phyloP scores from a whole-genome alignment of 805 yeast genomes.

The Wickerhamiella parazyma region DNA sequence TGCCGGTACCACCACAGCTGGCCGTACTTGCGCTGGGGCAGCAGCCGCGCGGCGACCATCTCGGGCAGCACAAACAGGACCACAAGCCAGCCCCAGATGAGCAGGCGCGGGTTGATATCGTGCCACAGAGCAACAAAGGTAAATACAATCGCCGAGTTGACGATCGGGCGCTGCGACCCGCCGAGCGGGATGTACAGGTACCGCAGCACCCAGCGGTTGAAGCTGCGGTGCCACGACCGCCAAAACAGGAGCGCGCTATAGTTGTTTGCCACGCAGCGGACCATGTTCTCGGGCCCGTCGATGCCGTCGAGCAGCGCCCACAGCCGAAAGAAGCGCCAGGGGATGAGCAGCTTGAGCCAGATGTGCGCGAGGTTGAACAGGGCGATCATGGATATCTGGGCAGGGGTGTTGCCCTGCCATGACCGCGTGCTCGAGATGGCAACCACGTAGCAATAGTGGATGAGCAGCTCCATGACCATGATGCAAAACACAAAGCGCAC shows the following conservation, averaged over 20 bases:
- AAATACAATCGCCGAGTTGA: slow-evolving; percentile 74
- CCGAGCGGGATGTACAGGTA: slow-evolving; percentile 89
- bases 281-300: slow-evolving; percentile 97
- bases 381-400: slow-evolving; percentile 90
- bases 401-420: slow-evolving; percentile 81
- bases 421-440: slow-evolving; percentile 84
- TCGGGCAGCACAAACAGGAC: slow-evolving; percentile 85
- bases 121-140: slow-evolving; percentile 98
- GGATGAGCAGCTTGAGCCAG: slow-evolving; percentile 84
- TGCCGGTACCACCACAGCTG: slow-evolving; percentile 60
- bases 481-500: slow-evolving; percentile 58
- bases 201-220: slow-evolving; percentile 76
- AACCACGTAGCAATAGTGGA: slow-evolving; percentile 84
- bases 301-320: slow-evolving; percentile 90
- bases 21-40: slow-evolving; percentile 29
- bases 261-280: slow-evolving; percentile 88
- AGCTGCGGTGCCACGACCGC: slow-evolving; percentile 98
- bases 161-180: slow-evolving; percentile 55
- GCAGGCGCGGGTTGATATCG: slow-evolving; percentile 73
- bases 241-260: slow-evolving; percentile 90
- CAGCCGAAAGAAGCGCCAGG: slow-evolving; percentile 89
- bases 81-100: slow-evolving; percentile 93
- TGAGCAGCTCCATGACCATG: slow-evolving; percentile 72
- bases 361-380: slow-evolving; percentile 77
- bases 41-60: slow-evolving; percentile 39